A percentile compares a stretch with the other conserved stretches of the same genome.
Conservation (phyloP, 31 red algal genomes). For the Asparagopsis taxiformis region DNA sequence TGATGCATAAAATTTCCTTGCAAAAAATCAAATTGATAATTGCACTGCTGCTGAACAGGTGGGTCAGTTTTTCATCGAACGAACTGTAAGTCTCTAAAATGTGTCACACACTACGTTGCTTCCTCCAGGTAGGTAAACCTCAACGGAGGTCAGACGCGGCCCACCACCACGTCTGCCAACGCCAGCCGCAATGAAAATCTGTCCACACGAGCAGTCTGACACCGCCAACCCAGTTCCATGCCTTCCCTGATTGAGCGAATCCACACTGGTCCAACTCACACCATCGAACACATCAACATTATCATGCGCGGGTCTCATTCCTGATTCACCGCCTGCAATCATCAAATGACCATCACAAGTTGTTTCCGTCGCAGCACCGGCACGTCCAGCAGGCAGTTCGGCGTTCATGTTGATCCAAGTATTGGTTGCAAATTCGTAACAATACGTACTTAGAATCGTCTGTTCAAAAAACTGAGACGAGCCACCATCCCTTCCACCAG, state of each 20-base stretch:
- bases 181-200: constrained; percentile 57
- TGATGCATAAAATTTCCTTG: too few species aligned
- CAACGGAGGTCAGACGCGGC: constrained; percentile 43
- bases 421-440: constrained; percentile 25
- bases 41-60: too few species aligned
- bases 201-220: constrained; percentile 28
- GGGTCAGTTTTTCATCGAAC: too few species aligned
- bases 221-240: constrained; percentile 56
- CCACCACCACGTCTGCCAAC: constrained; percentile 41
- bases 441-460: constrained; percentile 15
- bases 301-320: constrained; percentile 4
- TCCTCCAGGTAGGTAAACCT: constrained; percentile 27
- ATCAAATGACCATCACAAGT: constrained; percentile 39
- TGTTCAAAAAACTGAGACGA: constrained; percentile 18
- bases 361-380: constrained; percentile 31
- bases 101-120: background rate
- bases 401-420: constrained; percentile 56
- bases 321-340: constrained; percentile 67
- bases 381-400: constrained; percentile 13
- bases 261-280: constrained; percentile 16
- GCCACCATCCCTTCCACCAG: constrained; percentile 48
- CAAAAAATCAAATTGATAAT: too few species aligned
- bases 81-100: too few species aligned
- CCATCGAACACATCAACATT: constrained; percentile 55
- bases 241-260: constrained; percentile 3